Base-by-base conservation (phyloP, 2,329 filamentous ascomycete species). In the Lachnum nothofagi region DNA sequence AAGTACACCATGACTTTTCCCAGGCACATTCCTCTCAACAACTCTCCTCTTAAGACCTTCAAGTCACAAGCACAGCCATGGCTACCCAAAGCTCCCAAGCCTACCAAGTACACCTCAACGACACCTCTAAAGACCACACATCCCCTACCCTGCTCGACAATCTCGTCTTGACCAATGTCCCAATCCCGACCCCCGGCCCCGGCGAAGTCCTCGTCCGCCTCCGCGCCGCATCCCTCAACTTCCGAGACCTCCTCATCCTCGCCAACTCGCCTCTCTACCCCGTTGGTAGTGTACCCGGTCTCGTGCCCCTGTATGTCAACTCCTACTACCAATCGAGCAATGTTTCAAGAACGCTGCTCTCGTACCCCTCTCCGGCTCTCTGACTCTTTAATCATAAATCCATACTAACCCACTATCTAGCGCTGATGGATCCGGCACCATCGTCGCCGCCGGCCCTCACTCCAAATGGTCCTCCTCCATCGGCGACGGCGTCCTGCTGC, bases 351-450 rank as follows among this genome's bases (percentile, higher is more conserved):
- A n/a, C n/a, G n/a, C n/a, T n/a, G n/a, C n/a, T n/a, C n/a, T n/a
- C n/a, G n/a, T n/a, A n/a, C n/a, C n/a, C n/a, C n/a, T n/a, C n/a
- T n/a, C n/a, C n/a, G n/a, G n/a, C n/a, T n/a, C n/a, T n/a, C n/a
- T n/a, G n/a, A n/a, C n/a, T n/a, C n/a, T n/a, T n/a, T n/a, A n/a
- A n/a, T n/a, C n/a, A n/a, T n/a, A n/a, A n/a, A n/a, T n/a, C n/a
- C n/a, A n/a, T n/a, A n/a, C n/a, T n/a, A n/a, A n/a, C n/a, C n/a
- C n/a, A n/a, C n/a, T n/a, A n/a, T n/a, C n/a, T n/a, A n/a, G n/a
- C n/a, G 83, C 80, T 17, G 85, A 88, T 65, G 85, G 84, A 72
- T 83, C 81, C 65, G 84, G 84, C 34, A 70, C 72, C 7, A 69
- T 88, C 35, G 69, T 77, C 2, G 65, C 72, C 14, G 76, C 12